Evolutionary conservation across 305 asterid species (phyloP).

Genomic region (Fraxinus greggii): DNA sequence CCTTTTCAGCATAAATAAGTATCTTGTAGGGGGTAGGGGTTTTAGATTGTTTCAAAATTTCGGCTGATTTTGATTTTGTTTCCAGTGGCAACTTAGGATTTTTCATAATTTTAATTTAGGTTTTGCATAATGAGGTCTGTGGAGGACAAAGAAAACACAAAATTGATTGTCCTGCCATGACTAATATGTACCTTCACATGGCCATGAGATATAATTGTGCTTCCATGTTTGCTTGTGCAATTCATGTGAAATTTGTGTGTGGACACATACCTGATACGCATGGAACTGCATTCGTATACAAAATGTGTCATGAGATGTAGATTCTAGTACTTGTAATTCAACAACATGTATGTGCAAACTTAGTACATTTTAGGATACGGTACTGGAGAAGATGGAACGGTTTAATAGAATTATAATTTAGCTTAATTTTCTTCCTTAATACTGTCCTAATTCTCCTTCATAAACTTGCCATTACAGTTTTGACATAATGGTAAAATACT

Average conservation of each 20-base stretch:
- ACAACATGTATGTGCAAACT: neutral
- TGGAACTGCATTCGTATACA: neutral
- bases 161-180: neutral
- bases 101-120: neutral
- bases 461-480: neutral
- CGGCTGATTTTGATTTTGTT: neutral
- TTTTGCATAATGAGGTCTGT: neutral
- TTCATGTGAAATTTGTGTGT: neutral
- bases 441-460: neutral
- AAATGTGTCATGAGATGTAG: neutral
- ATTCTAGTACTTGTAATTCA: neutral
- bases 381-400: neutral
- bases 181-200: neutral
- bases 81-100: neutral
- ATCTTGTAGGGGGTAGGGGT: neutral
- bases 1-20: neutral
- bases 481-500: neutral
- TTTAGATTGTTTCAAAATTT: constrained; percentile 8
- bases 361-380: neutral
- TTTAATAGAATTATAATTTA: too few species aligned
- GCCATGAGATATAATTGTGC: neutral
- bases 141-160: neutral
- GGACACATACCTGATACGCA: neutral
- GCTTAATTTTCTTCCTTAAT: neutral
- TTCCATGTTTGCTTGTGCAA: neutral